Evolutionary conservation across 140 eudicot species (phyloP), one percentile per base, ranked within the genome.

Genomic region (Cichorium intybus): DNA sequence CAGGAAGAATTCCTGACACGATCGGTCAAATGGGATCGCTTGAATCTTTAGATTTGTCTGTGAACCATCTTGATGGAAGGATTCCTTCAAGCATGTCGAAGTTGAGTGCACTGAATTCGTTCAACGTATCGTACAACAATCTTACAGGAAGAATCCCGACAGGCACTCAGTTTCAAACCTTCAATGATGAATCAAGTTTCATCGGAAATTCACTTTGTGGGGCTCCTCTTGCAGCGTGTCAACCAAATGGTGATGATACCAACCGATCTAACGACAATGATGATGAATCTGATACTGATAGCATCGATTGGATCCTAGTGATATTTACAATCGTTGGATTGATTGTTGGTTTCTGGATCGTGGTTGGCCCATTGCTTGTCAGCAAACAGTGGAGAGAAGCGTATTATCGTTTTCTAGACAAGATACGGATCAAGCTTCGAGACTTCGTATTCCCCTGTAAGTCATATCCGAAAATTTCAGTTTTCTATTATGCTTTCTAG

Each of bases 21-120:
- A 65, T 71, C 53, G 70, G 78, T 7, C 9, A 41, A 4, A 71
- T 77, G 82, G 16, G 7, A 3, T 29, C 29, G 33, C 74, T 77
- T 12, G 82, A 71, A 31, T 63, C 82, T 21, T n/a, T 77, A 16
- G 82, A 77, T 72, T 66, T 77, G 35, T 77, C 82, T 2, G 31
- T 18, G 12, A 77, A 77, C 64, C 20, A 35, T 10, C 74, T 77
- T 33, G 57, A 59, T 1, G 82, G 81, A 9, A 18, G 24, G 18
- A 71, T 75, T 54, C 79, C 85, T 34, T 24, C 4, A 9, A 24
- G 73, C 51, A 14, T 80, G n/a, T 75, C 79, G 10, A 39, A 28
- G 0, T 29, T 75, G 43, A 48, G 64, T 23, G 61, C 22, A 31
- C 37, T 74, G 14, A 46, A 55, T 45, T 66, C 59, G 55, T 61